Evolutionary conservation across 2,329 filamentous ascomycete species (phyloP), one percentile per base, ranked within the genome.

Genomic region (Talaromyces sp.): DNA sequence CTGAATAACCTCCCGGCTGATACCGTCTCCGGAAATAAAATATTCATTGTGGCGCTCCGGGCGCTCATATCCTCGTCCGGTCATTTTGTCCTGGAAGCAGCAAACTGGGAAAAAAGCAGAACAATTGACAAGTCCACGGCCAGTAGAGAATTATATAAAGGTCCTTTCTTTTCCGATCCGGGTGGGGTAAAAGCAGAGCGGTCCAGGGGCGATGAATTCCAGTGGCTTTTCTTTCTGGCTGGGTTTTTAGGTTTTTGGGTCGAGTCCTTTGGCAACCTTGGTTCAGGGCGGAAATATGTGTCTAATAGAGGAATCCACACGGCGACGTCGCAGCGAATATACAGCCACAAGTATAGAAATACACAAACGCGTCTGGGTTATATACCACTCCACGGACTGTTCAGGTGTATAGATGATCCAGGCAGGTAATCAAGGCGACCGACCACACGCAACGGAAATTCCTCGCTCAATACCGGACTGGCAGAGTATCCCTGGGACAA

Each of bases 1-100:
- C 64, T 90, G 90, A 76, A 92, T 91, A 69, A 92, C 89, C 75
- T 92, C 89, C 68, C 89, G 86, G 74, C 90, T 88, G 75, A 92
- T 92, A 72, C 89, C 89, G 75, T 91, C 88, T 69, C 88, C 85
- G 52, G 88, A 87, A 59, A 92, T 86, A 74, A 92, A 92, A 74
- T 91, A 92, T 77, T 91, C 88, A 75, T 90, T 90, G 73, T 88
- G 75, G 69, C 75, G 72, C 65, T 72, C 68, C 64, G 69, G 68
- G 65, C 69, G 69, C 63, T 61, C 60, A 61, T 26, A 61, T 27
- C 48, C 65, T 69, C 70, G 74, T 69, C 71, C 72, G 67, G 74
- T 73, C 74, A 77, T 77, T 65, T 65, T 74, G 69, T 69, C 66
- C 65, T 67, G 26, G 46, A 27, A 64, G 66, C 63, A 60, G 54